These are phyloP conservation scores for Setomelanomma holmii DNA, from an alignment of 2,329 filamentous ascomycete species.

Conservation along the genomic window DNA sequence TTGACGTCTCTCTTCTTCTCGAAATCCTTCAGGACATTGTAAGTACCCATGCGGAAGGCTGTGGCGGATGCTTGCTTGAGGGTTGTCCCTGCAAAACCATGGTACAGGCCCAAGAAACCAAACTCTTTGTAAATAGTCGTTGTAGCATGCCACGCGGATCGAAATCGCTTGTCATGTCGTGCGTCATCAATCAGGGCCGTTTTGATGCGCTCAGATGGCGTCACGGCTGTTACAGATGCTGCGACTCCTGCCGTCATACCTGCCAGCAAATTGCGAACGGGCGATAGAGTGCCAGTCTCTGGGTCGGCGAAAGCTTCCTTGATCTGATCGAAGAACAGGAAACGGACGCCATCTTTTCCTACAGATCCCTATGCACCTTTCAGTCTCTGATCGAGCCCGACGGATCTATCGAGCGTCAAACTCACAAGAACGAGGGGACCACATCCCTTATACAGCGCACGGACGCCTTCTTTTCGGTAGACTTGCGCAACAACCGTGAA, in stretches of 20 bases:
- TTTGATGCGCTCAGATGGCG: slow-evolving; percentile 72
- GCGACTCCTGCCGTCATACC: slow-evolving; percentile 70
- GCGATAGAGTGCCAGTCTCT: slow-evolving; percentile 64
- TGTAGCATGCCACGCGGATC: slow-evolving; percentile 60
- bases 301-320: slow-evolving; percentile 64
- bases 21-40: slow-evolving; percentile 69
- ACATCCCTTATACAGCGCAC: slow-evolving; percentile 69
- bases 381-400: no score
- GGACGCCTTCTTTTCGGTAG: slow-evolving; percentile 62
- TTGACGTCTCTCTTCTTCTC: slow-evolving; percentile 56
- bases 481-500: slow-evolving; percentile 64
- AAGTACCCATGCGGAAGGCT: slow-evolving; percentile 67
- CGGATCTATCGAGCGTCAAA: not conserved
- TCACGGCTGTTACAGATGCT: slow-evolving; percentile 69
- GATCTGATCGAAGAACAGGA: slow-evolving; percentile 71
- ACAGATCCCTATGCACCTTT: slow-evolving; percentile 64
- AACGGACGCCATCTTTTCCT: slow-evolving; percentile 70
- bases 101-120: slow-evolving; percentile 63
- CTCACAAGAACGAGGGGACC: slow-evolving; percentile 62
- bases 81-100: slow-evolving; percentile 66
- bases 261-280: slow-evolving; percentile 64
- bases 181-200: slow-evolving; percentile 72
- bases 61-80: slow-evolving; percentile 69
- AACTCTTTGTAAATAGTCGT: slow-evolving; percentile 58
- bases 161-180: slow-evolving; percentile 57